Conservation (phyloP, 495 filamentous ascomycete species). For the Penicillium subrubescens region DNA sequence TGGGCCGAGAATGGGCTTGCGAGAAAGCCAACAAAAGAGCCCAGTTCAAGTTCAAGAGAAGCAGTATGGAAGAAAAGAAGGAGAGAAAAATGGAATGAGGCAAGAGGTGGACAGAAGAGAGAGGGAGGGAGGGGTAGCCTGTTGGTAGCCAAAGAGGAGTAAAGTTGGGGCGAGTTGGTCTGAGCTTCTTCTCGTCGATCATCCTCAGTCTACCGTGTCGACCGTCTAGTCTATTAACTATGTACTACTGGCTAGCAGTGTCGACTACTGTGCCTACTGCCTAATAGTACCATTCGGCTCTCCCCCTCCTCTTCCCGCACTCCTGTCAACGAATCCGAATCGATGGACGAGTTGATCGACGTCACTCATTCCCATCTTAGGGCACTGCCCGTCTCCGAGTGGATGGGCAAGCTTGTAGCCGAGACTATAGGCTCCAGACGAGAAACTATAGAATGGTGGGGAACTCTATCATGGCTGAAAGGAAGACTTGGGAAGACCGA, state of each 20-base stretch:
- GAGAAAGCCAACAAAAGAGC: neutral
- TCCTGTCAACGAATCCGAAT: neutral
- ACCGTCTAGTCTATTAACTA: neutral
- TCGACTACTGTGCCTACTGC: neutral
- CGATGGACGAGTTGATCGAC: conserved; percentile 19
- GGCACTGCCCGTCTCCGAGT: neutral
- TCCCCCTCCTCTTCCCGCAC: neutral
- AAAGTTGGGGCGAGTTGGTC: conserved; percentile 22
- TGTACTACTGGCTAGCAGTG: neutral
- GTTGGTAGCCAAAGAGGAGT: conserved; percentile 13
- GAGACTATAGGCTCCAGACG: conserved; percentile 1
- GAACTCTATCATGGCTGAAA: neutral
- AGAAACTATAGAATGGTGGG: neutral
- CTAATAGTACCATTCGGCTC: neutral
- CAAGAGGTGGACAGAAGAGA: neutral
- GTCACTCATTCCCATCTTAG: conserved; percentile 19
- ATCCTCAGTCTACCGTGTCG: neutral
- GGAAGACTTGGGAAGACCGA: neutral
- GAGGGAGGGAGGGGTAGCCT: neutral
- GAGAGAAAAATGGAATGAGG: conserved; percentile 5
- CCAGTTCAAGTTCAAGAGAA: neutral
- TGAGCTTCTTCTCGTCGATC: conserved; percentile 28
- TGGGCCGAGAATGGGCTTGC: neutral
- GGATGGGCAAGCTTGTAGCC: neutral
- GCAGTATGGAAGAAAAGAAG: neutral